phyloP scores from a whole-genome alignment of 169 alveolate genomes.

The Babesia sp. region DNA sequence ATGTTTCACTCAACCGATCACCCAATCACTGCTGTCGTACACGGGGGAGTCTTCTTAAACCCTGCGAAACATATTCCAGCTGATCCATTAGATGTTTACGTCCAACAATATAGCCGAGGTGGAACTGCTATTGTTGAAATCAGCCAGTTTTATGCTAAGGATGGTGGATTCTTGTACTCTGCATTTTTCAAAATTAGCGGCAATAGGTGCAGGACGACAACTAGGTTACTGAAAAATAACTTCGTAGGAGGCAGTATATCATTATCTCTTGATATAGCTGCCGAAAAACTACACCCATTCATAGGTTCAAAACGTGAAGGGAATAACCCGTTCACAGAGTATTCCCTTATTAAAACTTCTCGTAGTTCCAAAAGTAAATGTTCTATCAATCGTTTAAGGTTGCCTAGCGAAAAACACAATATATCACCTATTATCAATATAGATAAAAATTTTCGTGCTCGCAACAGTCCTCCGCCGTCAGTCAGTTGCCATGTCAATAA shows the following conservation, averaged over 20 bases:
- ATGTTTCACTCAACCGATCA: background rate
- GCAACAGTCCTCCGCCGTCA: background rate
- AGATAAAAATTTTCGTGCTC: background rate
- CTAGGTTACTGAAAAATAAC: too few relatives aligned
- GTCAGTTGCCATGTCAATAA: background rate
- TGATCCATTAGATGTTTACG: background rate
- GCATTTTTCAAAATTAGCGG: too few relatives aligned
- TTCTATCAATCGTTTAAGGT: too few relatives aligned
- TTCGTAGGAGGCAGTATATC: background rate
- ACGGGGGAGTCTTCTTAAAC: background rate
- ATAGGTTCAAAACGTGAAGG: too few relatives aligned
- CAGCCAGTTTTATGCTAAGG: too few relatives aligned
- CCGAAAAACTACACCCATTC: background rate
- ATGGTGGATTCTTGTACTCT: too few relatives aligned
- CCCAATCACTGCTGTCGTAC: background rate
- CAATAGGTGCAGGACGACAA: too few relatives aligned
- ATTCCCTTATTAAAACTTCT: too few relatives aligned
- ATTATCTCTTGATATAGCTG: background rate
- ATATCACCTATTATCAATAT: background rate
- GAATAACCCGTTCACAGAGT: too few relatives aligned
- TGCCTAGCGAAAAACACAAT: too few relatives aligned
- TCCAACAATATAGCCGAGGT: background rate
- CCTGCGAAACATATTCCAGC: background rate
- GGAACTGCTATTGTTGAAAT: background rate
- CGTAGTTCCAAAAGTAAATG: too few relatives aligned